phyloP scores from a whole-genome alignment of 352 stramenopile genomes.

The Phytophthora crassamura region DNA sequence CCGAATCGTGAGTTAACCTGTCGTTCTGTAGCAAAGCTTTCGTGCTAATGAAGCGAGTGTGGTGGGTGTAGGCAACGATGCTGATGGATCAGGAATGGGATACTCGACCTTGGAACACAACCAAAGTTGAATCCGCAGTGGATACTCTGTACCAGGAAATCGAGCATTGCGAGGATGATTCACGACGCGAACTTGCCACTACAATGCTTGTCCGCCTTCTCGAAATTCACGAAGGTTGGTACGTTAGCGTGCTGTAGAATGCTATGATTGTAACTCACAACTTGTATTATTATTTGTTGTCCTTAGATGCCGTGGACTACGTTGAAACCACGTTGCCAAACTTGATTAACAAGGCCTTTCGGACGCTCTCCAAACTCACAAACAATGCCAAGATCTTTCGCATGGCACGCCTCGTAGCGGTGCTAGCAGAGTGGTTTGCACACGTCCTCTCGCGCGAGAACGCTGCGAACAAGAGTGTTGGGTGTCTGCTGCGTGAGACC shows the following conservation, averaged over 20 bases:
- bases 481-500: slow-evolving; percentile 61
- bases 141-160: slow-evolving; percentile 77
- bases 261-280: too few species aligned
- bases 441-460: slow-evolving; percentile 69
- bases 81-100: slow-evolving; percentile 87
- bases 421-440: slow-evolving; percentile 71
- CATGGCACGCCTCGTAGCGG: slow-evolving; percentile 54
- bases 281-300: not conserved
- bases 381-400: slow-evolving; percentile 65
- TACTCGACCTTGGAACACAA: slow-evolving; percentile 65
- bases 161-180: slow-evolving; percentile 49
- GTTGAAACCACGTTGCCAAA: slow-evolving; percentile 75
- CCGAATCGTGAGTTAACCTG: slow-evolving; percentile 54
- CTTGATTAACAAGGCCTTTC: slow-evolving; percentile 80
- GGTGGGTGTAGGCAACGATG: slow-evolving; percentile 61
- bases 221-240: slow-evolving; percentile 68
- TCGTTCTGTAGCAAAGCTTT: not conserved
- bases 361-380: slow-evolving; percentile 61
- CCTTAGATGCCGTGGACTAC: slow-evolving; percentile 58
- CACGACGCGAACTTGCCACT: slow-evolving; percentile 59
- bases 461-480: slow-evolving; percentile 55
- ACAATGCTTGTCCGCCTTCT: slow-evolving; percentile 77
- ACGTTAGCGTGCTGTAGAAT: too few species aligned
- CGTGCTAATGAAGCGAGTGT: not conserved
- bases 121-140: slow-evolving; percentile 66